A percentile compares a stretch with the other conserved stretches of the same genome.
phyloP scores from a whole-genome alignment of 1,139 yeast species.

The Diutina siamensis region DNA sequence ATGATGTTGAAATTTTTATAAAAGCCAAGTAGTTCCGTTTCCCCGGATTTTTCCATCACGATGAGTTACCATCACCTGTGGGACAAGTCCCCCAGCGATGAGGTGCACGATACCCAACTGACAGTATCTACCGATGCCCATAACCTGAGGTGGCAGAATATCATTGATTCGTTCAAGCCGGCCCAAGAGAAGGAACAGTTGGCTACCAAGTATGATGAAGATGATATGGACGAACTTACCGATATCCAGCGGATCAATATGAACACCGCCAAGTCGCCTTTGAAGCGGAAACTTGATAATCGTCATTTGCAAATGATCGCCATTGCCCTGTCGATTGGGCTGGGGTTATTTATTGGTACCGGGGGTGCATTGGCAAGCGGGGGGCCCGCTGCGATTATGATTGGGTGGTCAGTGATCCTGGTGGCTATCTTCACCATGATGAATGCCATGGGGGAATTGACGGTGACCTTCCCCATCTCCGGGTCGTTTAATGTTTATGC shows the following conservation, averaged over 20 bases:
- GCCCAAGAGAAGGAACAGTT: constrained; percentile 1
- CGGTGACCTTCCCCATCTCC: constrained; percentile 47
- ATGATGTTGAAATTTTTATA: too few relatives aligned
- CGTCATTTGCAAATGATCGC: constrained; percentile 48
- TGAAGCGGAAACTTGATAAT: constrained; percentile 44
- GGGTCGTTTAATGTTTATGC: constrained; percentile 56
- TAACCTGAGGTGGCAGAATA: constrained; percentile 1
- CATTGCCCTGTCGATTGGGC: constrained; percentile 18
- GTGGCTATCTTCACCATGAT: constrained; percentile 46
- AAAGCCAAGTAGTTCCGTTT: too few relatives aligned
- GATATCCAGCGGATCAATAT: constrained; percentile 26
- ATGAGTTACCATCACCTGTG: neutral
- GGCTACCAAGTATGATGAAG: neutral
- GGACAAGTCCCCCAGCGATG: neutral
- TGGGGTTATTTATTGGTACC: constrained; percentile 12
- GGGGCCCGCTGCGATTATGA: constrained; percentile 11
- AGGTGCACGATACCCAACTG: neutral
- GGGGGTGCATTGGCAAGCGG: constrained; percentile 11
- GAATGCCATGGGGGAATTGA: constrained; percentile 56
- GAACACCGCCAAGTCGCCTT: constrained; percentile 27
- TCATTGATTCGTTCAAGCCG: constrained; percentile 1
- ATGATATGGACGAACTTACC: constrained; percentile 13
- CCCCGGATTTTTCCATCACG: neutral
- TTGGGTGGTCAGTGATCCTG: constrained; percentile 47
- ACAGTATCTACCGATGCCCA: neutral